A percentile compares a stretch with the other conserved stretches of the same genome.
These are phyloP conservation scores for Rhizopogon sp. DNA, from an alignment of 768 basidiomycete species.

Conservation along the genomic window DNA sequence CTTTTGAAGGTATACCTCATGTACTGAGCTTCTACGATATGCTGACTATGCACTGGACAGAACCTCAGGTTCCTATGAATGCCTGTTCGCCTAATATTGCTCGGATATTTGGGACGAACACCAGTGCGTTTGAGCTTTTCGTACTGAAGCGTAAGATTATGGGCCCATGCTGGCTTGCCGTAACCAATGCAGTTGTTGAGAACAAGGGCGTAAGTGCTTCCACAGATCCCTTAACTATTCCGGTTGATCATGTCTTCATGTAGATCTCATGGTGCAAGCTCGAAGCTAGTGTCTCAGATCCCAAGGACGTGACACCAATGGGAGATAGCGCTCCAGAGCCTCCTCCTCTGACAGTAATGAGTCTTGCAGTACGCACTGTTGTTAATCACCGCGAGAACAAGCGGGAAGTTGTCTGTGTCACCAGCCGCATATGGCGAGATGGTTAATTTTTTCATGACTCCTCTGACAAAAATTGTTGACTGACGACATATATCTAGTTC, in stretches of 20 bases:
- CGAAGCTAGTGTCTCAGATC: slow-evolving; percentile 77
- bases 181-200: slow-evolving; percentile 72
- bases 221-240: neutral
- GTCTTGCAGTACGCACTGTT: slow-evolving; percentile 81
- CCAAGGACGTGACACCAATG: slow-evolving; percentile 86
- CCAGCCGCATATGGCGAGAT: slow-evolving; percentile 79
- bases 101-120: slow-evolving; percentile 87
- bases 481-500: slow-evolving; percentile 41
- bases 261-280: slow-evolving; percentile 98
- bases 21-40: neutral
- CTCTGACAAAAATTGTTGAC: neutral
- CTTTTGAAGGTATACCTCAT: slow-evolving; percentile 65
- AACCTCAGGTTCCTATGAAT: slow-evolving; percentile 55
- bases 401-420: slow-evolving; percentile 86
- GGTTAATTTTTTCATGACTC: slow-evolving; percentile 31
- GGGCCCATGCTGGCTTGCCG: slow-evolving; percentile 96
- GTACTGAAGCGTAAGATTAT: slow-evolving; percentile 96
- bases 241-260: neutral
- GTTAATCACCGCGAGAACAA: slow-evolving; percentile 93
- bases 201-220: slow-evolving; percentile 64
- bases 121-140: slow-evolving; percentile 87
- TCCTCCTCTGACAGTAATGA: slow-evolving; percentile 90
- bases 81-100: slow-evolving; percentile 81
- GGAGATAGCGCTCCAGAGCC: slow-evolving; percentile 69
- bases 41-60: slow-evolving; percentile 8